A percentile compares a stretch with the other conserved stretches of the same genome.
Conservation (phyloP, 2,329 filamentous ascomycete genomes). For the Cryoendolithus antarcticus region DNA sequence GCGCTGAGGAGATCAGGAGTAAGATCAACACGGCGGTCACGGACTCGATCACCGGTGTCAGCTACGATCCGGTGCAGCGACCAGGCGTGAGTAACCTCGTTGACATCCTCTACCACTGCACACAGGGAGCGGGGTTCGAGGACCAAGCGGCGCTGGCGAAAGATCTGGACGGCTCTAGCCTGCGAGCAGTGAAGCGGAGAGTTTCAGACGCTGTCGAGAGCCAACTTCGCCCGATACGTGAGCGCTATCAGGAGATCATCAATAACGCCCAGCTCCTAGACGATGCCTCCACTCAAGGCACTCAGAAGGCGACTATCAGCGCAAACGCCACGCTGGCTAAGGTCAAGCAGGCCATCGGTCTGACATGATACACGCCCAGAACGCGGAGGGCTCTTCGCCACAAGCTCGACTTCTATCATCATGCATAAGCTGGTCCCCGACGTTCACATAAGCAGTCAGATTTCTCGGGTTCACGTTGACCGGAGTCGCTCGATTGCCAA, state of each 20-base stretch:
- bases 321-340: conserved; percentile 40
- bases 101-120: conserved; percentile 57
- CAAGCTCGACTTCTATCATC: too few relatives aligned
- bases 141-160: conserved; percentile 35
- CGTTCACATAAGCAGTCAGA: too few relatives aligned
- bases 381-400: too few relatives aligned
- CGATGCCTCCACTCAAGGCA: conserved; percentile 46
- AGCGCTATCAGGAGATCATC: conserved; percentile 44
- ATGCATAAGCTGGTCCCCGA: too few relatives aligned
- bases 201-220: conserved; percentile 47
- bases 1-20: conserved; percentile 45
- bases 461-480: too few relatives aligned
- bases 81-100: conserved; percentile 84
- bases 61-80: conserved; percentile 56
- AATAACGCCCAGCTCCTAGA: conserved; percentile 42
- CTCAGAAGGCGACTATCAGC: conserved; percentile 46
- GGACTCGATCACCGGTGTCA: conserved; percentile 55
- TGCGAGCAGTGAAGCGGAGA: conserved; percentile 51
- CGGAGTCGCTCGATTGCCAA: too few relatives aligned
- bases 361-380: conserved; percentile 11
- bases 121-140: conserved; percentile 21
- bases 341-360: conserved; percentile 33
- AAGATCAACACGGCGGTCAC: conserved; percentile 69
- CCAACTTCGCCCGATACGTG: conserved; percentile 43
- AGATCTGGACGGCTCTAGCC: conserved; percentile 32